Evolutionary conservation across 768 basidiomycete genomes (phyloP), one percentile per base, ranked within the genome.

Genomic region (Tricholomella constricta): DNA sequence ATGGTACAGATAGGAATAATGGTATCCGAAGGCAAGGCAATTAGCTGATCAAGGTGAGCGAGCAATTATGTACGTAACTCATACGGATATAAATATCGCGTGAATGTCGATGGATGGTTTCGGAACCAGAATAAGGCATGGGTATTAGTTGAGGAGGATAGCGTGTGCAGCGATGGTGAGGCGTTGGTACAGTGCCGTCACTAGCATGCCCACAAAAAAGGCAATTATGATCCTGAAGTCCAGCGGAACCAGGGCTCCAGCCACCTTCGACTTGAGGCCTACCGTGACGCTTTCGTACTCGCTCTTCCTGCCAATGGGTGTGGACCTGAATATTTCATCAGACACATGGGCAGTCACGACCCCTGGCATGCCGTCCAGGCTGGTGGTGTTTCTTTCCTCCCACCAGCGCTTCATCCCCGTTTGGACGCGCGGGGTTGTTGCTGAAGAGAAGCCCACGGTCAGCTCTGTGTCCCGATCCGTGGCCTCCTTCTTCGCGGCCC

Each of bases 401-500:
- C 85, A 88, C 73, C 83, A 88, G 2, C 75, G 67, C 59, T 75
- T 79, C 63, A 87, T 69, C 2, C 83, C 85, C 2, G 75, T 69
- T 36, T 58, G 57, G 9, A 56, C 44, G 23, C 60, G 62, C 43
- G 58, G 58, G 4, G 45, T 42, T 25, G 51, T 59, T 10, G 61
- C 56, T 27, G 63, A 62, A 19, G 61, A 62, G 55, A 51, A 63
- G 41, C 59, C 62, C 22, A 56, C 50, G 27, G 65, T 55, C 20
- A 62, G 46, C 47, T 64, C 63, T 20, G 55, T 51, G 20, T 55
- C 65, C 42, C 47, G 59, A 17, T 58, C 62, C 26, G 66, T 66
- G 57, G 83, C 81, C 12, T 87, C 84, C 47, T 76, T 72, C 53
- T 65, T 70, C 15, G 71, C 73, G 20, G 77, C 78, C 70, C 70